phyloP scores from a whole-genome alignment of 805 yeast genomes.

The Candida parachauliodes region DNA sequence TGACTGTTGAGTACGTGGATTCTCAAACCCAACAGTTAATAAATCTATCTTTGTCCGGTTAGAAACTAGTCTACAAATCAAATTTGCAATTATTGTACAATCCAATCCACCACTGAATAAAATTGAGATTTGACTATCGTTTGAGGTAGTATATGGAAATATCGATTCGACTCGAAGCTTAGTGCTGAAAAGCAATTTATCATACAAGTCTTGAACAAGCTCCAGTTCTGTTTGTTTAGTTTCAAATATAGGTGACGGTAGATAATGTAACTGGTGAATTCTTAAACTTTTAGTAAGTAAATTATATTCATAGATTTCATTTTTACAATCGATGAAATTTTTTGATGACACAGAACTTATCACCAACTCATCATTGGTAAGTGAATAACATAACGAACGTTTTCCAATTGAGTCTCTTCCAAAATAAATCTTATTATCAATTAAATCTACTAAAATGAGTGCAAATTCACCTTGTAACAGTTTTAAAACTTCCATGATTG shows the following conservation, averaged over 20 bases:
- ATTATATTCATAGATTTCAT: constrained; percentile 46
- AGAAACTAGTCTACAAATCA: constrained; percentile 24
- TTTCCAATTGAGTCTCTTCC: constrained; percentile 85
- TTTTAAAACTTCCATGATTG: constrained; percentile 41
- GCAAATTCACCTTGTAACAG: constrained; percentile 82
- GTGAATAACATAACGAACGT: constrained; percentile 60
- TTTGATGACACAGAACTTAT: constrained; percentile 34
- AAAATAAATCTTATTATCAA: constrained; percentile 49
- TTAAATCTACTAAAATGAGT: constrained; percentile 47
- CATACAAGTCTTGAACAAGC: constrained; percentile 6
- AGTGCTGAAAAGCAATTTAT: constrained; percentile 6
- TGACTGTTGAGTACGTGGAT: constrained; percentile 64
- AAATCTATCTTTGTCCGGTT: constrained; percentile 50
- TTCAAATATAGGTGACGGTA: not conserved
- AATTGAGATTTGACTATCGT: constrained; percentile 33
- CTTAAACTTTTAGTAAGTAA: not conserved
- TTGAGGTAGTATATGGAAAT: constrained; percentile 46
- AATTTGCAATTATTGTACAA: constrained; percentile 74
- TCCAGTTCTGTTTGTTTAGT: not conserved
- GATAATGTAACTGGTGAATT: constrained; percentile 1
- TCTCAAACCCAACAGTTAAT: constrained; percentile 90
- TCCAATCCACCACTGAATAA: constrained; percentile 95
- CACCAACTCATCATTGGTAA: constrained; percentile 29
- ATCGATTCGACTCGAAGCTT: constrained; percentile 54
- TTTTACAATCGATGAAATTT: constrained; percentile 53